A percentile compares a stretch with the other conserved stretches of the same genome.
Conservation (phyloP, 2,329 filamentous ascomycete genomes). For the Ophiostoma tasmaniense region DNA sequence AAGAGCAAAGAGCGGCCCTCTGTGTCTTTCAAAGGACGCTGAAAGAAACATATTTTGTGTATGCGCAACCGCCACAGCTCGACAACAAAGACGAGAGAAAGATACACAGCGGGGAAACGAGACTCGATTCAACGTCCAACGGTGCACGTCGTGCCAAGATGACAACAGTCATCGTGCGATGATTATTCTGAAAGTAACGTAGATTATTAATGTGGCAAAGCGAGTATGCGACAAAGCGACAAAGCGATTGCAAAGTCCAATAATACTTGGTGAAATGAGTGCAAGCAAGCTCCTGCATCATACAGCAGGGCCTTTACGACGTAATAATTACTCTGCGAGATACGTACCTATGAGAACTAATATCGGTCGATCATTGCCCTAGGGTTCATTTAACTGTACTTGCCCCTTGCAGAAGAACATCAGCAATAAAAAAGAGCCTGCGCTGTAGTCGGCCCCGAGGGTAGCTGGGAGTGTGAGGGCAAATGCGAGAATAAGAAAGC, state of each 20-base stretch:
- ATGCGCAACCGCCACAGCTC: not conserved
- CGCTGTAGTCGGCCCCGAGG: constrained; percentile 1
- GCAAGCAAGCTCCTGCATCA: not conserved
- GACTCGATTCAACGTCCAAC: not conserved
- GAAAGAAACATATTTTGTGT: not conserved
- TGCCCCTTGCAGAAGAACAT: constrained; percentile 14
- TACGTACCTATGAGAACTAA: not conserved
- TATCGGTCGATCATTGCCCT: not conserved
- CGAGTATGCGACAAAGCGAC: not conserved
- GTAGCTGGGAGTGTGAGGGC: not conserved
- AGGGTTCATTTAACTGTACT: constrained; percentile 6
- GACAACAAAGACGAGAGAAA: not conserved
- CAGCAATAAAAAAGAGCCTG: constrained; percentile 5
- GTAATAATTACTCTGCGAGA: not conserved
- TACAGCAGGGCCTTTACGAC: not conserved
- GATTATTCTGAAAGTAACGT: not conserved
- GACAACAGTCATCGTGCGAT: not conserved
- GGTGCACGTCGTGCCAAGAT: not conserved
- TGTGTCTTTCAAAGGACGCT: not conserved
- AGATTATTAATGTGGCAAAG: not conserved
- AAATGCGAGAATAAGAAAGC: not conserved
- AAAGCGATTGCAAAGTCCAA: not conserved
- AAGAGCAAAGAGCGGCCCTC: not conserved
- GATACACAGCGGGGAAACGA: not conserved
- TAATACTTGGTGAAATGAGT: not conserved